Conservation (phyloP, 805 yeast species). For the Tetrapisispora arboricola region DNA sequence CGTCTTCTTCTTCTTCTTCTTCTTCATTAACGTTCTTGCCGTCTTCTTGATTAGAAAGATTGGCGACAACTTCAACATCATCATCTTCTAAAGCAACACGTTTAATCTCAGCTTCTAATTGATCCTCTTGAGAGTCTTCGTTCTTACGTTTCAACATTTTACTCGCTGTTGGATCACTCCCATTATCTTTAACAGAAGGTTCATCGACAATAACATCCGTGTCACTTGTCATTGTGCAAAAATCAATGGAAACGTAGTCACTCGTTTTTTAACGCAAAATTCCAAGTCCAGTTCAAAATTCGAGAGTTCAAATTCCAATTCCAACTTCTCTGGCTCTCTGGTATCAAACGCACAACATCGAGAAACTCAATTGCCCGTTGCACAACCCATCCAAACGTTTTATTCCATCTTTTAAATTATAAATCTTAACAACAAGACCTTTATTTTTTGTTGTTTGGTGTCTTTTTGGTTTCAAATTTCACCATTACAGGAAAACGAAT, state of each 20-base stretch:
- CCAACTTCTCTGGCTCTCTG: too few relatives aligned
- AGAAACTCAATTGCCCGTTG: too few relatives aligned
- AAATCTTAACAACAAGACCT: constrained; percentile 1
- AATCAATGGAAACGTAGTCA: too few relatives aligned
- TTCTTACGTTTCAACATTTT: constrained; percentile 53
- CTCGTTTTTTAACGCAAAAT: too few relatives aligned
- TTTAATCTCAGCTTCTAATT: constrained; percentile 44
- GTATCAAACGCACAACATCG: too few relatives aligned
- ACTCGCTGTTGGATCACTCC: not conserved
- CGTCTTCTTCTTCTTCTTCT: constrained; percentile 3
- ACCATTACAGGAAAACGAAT: too few relatives aligned
- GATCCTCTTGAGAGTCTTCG: constrained; percentile 39
- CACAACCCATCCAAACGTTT: too few relatives aligned
- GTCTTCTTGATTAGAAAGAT: too few relatives aligned
- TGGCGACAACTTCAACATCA: too few relatives aligned
- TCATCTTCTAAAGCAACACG: constrained; percentile 63
- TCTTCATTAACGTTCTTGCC: too few relatives aligned
- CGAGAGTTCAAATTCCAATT: too few relatives aligned
- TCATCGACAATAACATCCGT: not conserved
- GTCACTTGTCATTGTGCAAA: not conserved
- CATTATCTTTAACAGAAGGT: not conserved
- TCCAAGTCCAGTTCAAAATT: too few relatives aligned
- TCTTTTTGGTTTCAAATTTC: not conserved
- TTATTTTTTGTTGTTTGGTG: not conserved
- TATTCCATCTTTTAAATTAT: not conserved